Evolutionary conservation across 495 filamentous ascomycete genomes (phyloP), one percentile per base, ranked within the genome.

Genomic region (Bacidia gigantensis): DNA sequence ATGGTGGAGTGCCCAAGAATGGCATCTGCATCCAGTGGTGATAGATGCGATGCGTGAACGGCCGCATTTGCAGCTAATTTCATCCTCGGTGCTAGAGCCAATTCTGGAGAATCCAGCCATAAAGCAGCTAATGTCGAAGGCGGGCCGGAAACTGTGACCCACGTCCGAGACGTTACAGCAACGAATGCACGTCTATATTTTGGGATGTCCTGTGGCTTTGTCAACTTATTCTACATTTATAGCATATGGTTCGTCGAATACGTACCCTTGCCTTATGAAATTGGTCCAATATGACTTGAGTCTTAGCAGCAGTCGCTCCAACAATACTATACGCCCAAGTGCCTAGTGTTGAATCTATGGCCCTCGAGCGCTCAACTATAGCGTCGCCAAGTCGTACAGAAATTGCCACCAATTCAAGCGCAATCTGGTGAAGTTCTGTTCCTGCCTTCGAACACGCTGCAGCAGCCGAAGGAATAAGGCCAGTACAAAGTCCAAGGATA

Each of bases 381-480:
- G 24, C 50, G 7, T 48, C 21, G 20, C 32, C 55, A 18, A 59
- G 40, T 22, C 57, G 57, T 38, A 57, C 20, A 12, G 45, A 42
- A 9, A 59, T 49, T 21, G 35, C 45, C 17, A 53, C 50, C 9
- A 59, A 40, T 23, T 56, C 54, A n/a, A 56, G 44, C n/a, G 50
- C 50, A n/a, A 29, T 40, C n/a, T n/a, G 1, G 25, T 56, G 10
- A 48, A 39, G 11, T 57, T 11, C 20, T 59, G 54, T 5, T 17
- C 22, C n/a, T 9, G 24, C 25, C 14, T 42, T 46, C 22, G 25
- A 40, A 38, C 54, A 26, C 10, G 43, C 45, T 1, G 46, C 55
- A 32, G 54, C 44, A 17, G 50, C 54, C 2, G 57, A 54, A 18
- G 57, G 57, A n/a, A 59, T 41, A n/a, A 56, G 43, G 18, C 57